Conservation (phyloP, 768 basidiomycete genomes). For the Galerina sulciceps region DNA sequence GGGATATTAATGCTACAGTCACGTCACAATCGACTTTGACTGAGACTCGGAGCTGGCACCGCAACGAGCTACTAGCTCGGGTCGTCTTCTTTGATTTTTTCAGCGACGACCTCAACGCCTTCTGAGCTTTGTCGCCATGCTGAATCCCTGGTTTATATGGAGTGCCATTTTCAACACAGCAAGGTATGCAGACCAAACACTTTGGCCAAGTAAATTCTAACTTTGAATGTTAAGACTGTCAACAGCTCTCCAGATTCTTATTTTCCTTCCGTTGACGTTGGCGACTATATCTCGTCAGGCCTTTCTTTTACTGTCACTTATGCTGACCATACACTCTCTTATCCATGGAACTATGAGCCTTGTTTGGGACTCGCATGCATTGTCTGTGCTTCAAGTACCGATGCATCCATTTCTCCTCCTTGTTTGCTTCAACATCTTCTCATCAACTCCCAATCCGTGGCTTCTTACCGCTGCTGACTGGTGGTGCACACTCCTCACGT, state of each 20-base stretch:
- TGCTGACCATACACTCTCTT: constrained; percentile 75
- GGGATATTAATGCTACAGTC: not conserved
- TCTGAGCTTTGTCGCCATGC: constrained; percentile 27
- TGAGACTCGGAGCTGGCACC: constrained; percentile 11
- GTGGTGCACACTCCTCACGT: constrained; percentile 76
- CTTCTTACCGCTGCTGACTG: constrained; percentile 59
- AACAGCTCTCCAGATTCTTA: constrained; percentile 78
- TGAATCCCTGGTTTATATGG: constrained; percentile 70
- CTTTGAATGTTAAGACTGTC: constrained; percentile 54
- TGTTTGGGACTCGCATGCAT: constrained; percentile 69
- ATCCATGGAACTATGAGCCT: constrained; percentile 82
- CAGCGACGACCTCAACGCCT: constrained; percentile 1
- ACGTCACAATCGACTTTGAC: constrained; percentile 4
- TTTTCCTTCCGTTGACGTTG: constrained; percentile 84
- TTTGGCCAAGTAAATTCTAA: not conserved
- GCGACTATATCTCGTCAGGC: constrained; percentile 81
- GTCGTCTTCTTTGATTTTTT: not conserved
- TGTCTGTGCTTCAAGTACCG: constrained; percentile 82
- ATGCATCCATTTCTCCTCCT: constrained; percentile 88
- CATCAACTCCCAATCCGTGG: constrained; percentile 62
- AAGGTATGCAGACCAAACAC: constrained; percentile 40
- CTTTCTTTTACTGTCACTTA: constrained; percentile 80
- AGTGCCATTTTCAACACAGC: constrained; percentile 67
- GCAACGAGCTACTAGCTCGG: not conserved
- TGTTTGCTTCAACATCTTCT: constrained; percentile 85